Percentiles rank a stretch among this genome's conserved stretches.
Conservation (phyloP, 2,329 filamentous ascomycete genomes). For the Trichoderma asperellum region DNA sequence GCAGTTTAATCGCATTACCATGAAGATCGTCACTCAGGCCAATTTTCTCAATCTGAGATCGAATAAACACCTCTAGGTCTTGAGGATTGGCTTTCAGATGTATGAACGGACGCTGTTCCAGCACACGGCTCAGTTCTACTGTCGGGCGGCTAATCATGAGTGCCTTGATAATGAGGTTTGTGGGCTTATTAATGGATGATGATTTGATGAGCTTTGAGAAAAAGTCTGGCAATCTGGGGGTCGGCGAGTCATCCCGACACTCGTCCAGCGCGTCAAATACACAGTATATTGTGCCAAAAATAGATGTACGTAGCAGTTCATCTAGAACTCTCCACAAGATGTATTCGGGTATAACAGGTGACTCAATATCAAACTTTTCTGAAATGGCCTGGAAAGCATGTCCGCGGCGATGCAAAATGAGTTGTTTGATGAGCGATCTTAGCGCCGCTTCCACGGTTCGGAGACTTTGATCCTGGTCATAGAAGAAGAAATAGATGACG, state of each 20-base stretch:
- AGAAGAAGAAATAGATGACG: not conserved
- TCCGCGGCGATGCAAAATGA: not conserved
- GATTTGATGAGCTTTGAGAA: not conserved
- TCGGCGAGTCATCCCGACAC: not conserved
- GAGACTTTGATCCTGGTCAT: not conserved
- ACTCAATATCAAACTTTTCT: not conserved
- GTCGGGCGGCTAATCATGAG: not conserved
- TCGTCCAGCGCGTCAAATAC: slow-evolving; percentile 17
- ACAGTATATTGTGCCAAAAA: slow-evolving; percentile 1
- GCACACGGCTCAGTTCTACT: not conserved
- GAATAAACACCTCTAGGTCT: not conserved
- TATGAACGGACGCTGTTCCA: not conserved
- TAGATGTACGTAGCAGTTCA: not conserved
- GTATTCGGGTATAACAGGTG: not conserved
- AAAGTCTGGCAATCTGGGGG: not conserved
- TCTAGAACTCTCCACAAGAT: not conserved
- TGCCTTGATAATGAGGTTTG: not conserved
- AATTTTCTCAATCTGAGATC: not conserved
- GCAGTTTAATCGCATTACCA: not conserved
- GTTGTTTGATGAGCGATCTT: slow-evolving; percentile 1
- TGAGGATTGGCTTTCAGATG: not conserved
- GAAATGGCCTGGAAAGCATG: not conserved
- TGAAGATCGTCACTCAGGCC: not conserved
- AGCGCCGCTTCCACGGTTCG: not conserved
- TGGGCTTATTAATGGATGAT: not conserved